phyloP scores from a whole-genome alignment of 2,329 filamentous ascomycete species.

The Colletotrichum sp. region DNA sequence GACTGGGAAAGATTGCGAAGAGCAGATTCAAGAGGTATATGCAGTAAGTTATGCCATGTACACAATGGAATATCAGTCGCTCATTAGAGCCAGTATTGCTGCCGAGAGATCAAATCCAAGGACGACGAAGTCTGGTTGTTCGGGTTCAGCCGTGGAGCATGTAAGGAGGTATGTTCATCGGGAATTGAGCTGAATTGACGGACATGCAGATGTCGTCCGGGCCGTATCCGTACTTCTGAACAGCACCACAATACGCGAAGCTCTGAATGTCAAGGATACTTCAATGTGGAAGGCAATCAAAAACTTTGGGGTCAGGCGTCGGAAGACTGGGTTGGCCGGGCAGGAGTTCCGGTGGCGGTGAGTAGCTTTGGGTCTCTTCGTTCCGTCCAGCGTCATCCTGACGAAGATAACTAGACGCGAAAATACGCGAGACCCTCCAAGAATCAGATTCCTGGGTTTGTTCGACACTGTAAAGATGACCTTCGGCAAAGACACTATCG shows the following conservation, averaged over 20 bases:
- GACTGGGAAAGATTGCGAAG: constrained; percentile 19
- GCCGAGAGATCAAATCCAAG: constrained; percentile 1
- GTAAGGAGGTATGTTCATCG: background rate
- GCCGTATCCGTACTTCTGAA: constrained; percentile 41
- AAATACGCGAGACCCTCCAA: constrained; percentile 24
- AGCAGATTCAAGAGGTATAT: constrained; percentile 26
- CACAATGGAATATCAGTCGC: no score
- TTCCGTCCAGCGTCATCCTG: background rate
- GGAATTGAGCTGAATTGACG: background rate
- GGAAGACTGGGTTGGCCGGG: background rate
- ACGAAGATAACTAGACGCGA: background rate
- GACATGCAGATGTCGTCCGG: constrained; percentile 31
- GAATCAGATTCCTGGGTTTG: constrained; percentile 40
- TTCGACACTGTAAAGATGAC: constrained; percentile 39
- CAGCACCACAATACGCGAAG: background rate
- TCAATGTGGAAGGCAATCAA: background rate
- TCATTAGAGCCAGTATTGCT: no score
- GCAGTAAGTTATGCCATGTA: constrained; percentile 11
- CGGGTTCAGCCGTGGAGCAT: constrained; percentile 44
- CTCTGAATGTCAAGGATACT: background rate
- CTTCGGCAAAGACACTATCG: constrained; percentile 26
- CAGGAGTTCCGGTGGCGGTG: background rate
- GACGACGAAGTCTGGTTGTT: constrained; percentile 44
- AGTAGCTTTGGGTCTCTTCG: background rate
- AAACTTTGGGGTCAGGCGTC: background rate